phyloP scores from a whole-genome alignment of 1,284 basidiomycete genomes.

The Papiliotrema nemorosa region DNA sequence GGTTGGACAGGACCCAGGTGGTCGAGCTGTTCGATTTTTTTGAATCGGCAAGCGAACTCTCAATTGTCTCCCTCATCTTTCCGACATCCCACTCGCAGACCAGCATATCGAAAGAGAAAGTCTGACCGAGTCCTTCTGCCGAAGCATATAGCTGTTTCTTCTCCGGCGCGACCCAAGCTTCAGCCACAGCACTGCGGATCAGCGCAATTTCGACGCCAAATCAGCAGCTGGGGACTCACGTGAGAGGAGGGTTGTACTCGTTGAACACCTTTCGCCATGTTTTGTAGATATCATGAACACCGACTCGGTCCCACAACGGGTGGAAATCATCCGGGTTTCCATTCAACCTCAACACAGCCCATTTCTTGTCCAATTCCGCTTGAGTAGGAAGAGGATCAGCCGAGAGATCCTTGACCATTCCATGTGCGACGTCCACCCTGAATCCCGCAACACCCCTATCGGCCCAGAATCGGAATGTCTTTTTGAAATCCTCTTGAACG shows the following conservation, averaged over 20 bases:
- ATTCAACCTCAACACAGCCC: conserved; percentile 6
- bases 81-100: conserved; percentile 7
- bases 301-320: conserved; percentile 28
- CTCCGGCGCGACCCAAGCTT: conserved; percentile 19
- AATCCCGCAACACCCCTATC: conserved; percentile 72
- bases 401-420: conserved; percentile 27
- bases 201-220: neutral
- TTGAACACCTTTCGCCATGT: conserved; percentile 35
- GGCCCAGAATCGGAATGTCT: conserved; percentile 70
- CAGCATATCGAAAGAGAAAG: conserved; percentile 31
- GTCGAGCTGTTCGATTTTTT: conserved; percentile 13
- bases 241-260: conserved; percentile 33
- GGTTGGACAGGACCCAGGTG: conserved; percentile 16
- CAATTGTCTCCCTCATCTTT: conserved; percentile 10
- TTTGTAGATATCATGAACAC: conserved; percentile 29
- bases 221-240: conserved; percentile 6
- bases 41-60: conserved; percentile 9
- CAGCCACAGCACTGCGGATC: conserved; percentile 23
- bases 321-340: conserved; percentile 13
- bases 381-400: conserved; percentile 13
- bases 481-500: conserved; percentile 61
- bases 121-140: conserved; percentile 22
- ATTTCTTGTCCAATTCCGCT: conserved; percentile 13
- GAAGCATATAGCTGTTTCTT: conserved; percentile 25
- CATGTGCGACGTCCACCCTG: conserved; percentile 49